phyloP scores from a whole-genome alignment of 2,329 filamentous ascomycete species.

The Penicillium thymicola region DNA sequence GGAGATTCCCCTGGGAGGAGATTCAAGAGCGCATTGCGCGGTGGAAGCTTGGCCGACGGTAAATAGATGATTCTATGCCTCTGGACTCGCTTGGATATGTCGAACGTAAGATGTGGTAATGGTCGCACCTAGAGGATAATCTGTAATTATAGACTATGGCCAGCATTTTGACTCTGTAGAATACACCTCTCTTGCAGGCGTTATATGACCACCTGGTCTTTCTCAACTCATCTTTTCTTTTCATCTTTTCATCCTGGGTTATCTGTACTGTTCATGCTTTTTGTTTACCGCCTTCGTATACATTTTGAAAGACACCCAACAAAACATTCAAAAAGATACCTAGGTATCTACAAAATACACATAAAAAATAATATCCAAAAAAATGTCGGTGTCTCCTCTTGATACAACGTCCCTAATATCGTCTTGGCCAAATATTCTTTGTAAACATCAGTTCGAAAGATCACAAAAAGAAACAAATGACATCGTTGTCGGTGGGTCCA shows the following conservation, averaged over 20 bases:
- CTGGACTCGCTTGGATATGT: neutral
- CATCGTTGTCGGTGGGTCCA: conserved; percentile 18
- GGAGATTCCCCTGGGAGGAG: conserved; percentile 75
- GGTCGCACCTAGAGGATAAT: conserved; percentile 6
- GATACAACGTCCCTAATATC: no score
- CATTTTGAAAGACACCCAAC: no score
- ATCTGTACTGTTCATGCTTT: no score
- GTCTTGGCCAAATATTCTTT: no score
- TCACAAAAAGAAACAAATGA: neutral
- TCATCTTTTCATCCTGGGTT: no score
- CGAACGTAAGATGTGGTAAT: neutral
- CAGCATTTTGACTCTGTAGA: conserved; percentile 9
- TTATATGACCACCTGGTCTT: neutral
- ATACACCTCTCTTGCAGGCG: conserved; percentile 7
- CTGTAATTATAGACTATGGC: conserved; percentile 15
- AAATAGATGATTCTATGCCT: conserved; percentile 16
- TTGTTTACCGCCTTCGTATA: no score
- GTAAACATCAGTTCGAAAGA: no score
- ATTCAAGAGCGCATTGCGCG: conserved; percentile 81
- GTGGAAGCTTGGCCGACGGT: conserved; percentile 74
- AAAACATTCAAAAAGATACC: no score
- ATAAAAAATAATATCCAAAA: no score
- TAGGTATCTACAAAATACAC: no score
- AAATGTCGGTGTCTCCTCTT: no score
- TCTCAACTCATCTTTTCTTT: neutral